Evolutionary conservation across 345 rosid genomes (phyloP).

Genomic region (Hevea brasiliensis): DNA sequence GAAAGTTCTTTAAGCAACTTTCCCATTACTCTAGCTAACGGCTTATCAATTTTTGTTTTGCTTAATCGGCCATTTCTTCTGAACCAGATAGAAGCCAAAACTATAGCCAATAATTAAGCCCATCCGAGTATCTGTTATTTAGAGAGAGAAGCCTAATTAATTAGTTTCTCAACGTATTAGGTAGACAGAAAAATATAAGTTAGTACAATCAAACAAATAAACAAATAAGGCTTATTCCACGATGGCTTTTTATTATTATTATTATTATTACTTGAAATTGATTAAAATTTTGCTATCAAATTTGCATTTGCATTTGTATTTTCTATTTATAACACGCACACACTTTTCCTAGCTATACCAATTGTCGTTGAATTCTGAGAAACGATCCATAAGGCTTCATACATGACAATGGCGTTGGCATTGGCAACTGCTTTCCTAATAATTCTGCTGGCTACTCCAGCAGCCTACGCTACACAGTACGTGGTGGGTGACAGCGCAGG

Average conservation of each 20-base stretch:
- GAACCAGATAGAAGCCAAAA: too few relatives aligned
- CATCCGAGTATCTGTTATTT: too few relatives aligned
- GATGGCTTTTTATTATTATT: too few relatives aligned
- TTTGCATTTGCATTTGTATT: neutral
- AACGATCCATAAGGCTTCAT: too few relatives aligned
- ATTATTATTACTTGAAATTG: too few relatives aligned
- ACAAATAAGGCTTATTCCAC: too few relatives aligned
- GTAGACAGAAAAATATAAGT: conserved; percentile 1
- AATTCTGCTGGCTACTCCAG: conserved; percentile 37
- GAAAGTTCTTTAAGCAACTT: too few relatives aligned
- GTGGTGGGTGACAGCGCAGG: conserved; percentile 42
- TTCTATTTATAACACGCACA: neutral
- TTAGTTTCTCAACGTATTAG: conserved; percentile 17
- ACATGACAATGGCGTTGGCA: conserved; percentile 1
- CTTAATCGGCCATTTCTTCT: too few relatives aligned
- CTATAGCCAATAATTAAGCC: too few relatives aligned
- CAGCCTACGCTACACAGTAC: conserved; percentile 32
- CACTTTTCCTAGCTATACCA: neutral
- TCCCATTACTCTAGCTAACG: too few relatives aligned
- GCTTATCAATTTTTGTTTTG: too few relatives aligned
- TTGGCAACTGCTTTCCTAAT: conserved; percentile 31
- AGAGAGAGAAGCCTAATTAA: neutral
- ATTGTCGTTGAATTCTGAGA: neutral
- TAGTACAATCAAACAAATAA: neutral
- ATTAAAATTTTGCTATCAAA: too few relatives aligned